Base-by-base conservation (phyloP, 2,329 filamentous ascomycete genomes). In the Exophiala viscosa region DNA sequence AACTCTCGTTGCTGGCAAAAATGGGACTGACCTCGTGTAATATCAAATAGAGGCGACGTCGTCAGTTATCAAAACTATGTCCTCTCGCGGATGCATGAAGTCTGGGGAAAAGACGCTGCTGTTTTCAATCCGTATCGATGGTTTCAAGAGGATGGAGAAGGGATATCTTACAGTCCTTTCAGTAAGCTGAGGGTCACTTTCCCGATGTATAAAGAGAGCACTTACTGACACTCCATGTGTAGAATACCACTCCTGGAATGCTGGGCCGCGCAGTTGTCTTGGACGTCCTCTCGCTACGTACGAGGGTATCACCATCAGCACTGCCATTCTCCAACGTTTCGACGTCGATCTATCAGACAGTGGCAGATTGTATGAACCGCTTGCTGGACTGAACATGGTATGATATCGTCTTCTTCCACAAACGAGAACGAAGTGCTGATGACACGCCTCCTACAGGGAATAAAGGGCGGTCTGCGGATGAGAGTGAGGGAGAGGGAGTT, bases 11-110 rank as follows among this genome's bases (percentile, higher is more conserved):
- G 31, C 18, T 20, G 23, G 5, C 34, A 4, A 23, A 33, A 18
- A 18, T 38, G 4, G 32, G 28, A 15, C 14, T 40, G 33, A 45
- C 23, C 23, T 28, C 23, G 23, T 7, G 20, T 34, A 18, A 44
- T n/a, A 9, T 14, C 14, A 10, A 9, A 34, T 17, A 54, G 51
- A 41, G 52, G 52, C 36, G 52, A 55, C 20, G 43, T 55, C 33
- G 52, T 55, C 11, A 50, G 47, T n/a, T 55, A 55, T 40, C 52
- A 55, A 36, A 55, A 55, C 48, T 55, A 55, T 35, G 52, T 55
- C 20, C 41, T 55, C 35, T 43, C 52, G 3, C 48, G 52, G 3
- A 55, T 55, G 52, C 52, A 48, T 7, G 42, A 55, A 43, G 43
- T 55, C 11, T 55, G 52, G 52, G 52, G 52, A 32, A 44, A 51